Percentiles rank a stretch among this genome's conserved stretches.
Conservation (phyloP, 371 early-diverging fungal genomes). For the Globomyces sp. region DNA sequence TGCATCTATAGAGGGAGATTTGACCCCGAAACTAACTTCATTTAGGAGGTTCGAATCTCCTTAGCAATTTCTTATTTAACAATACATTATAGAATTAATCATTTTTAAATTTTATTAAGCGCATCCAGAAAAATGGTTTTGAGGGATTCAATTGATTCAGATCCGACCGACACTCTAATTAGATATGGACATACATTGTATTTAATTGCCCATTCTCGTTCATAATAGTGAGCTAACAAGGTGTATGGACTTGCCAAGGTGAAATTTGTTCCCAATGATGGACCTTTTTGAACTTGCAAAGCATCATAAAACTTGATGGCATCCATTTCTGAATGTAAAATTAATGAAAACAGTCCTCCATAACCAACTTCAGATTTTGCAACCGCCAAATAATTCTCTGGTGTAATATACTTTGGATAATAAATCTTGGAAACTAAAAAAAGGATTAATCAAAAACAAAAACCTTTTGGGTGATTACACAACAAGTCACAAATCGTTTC, state of each 20-base stretch:
- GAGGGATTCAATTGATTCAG: slow-evolving; percentile 71
- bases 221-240: slow-evolving; percentile 82
- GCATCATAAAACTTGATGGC: slow-evolving; percentile 79
- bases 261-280: slow-evolving; percentile 95
- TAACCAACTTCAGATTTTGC: slow-evolving; percentile 63
- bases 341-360: slow-evolving; percentile 87
- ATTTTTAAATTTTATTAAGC: slow-evolving; percentile 46
- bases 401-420: slow-evolving; percentile 81
- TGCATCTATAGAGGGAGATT: no score
- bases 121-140: slow-evolving; percentile 66
- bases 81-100: no score
- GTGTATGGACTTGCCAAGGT: slow-evolving; percentile 93
- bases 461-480: slow-evolving; percentile 53
- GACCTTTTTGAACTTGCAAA: slow-evolving; percentile 79
- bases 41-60: no score
- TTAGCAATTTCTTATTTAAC: no score
- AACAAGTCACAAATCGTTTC: slow-evolving; percentile 76
- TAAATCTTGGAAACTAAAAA: slow-evolving; percentile 64
- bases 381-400: slow-evolving; percentile 65
- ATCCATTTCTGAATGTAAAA: slow-evolving; percentile 59
- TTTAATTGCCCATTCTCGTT: slow-evolving; percentile 87
- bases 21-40: no score
- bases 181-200: slow-evolving; percentile 77
- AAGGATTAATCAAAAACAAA: slow-evolving; percentile 1
- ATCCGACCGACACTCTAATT: slow-evolving; percentile 87